Conservation (phyloP, 306 rosid species). For the Lithocarpus polystachyus region DNA sequence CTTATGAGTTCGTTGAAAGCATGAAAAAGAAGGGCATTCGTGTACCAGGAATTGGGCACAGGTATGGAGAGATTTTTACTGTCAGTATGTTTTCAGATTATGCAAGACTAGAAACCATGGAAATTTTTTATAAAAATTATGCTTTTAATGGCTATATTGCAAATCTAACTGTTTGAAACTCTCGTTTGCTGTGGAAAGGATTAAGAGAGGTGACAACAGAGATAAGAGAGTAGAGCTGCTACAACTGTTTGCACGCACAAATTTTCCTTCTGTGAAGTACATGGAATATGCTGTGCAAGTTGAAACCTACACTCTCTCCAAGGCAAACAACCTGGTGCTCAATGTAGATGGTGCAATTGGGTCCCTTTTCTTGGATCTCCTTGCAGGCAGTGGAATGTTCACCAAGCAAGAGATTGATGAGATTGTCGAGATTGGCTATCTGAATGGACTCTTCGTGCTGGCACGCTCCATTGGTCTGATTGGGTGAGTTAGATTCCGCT, state of each 20-base stretch:
- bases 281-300: constrained; percentile 97
- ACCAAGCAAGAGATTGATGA: constrained; percentile 87
- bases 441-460: constrained; percentile 91
- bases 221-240: constrained; percentile 97
- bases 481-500: constrained; percentile 58
- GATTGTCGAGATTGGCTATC: constrained; percentile 92
- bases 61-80: constrained; percentile 38
- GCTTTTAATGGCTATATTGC: constrained; percentile 15
- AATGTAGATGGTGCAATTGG: constrained; percentile 99
- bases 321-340: constrained; percentile 93
- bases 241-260: constrained; percentile 79
- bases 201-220: constrained; percentile 95
- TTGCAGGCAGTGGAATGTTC: constrained; percentile 98
- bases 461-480: constrained; percentile 98
- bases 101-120: neutral
- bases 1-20: constrained; percentile 89
- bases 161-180: constrained; percentile 11
- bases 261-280: constrained; percentile 96
- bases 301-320: constrained; percentile 87
- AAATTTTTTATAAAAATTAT: neutral
- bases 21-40: constrained; percentile 99
- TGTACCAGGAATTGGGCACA: constrained; percentile 99
- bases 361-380: constrained; percentile 96
- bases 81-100: neutral
- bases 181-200: constrained; percentile 52